These are phyloP conservation scores for Triticum urartu DNA, from an alignment of 176 grass and related monocot genomes.

Conservation along the genomic window DNA sequence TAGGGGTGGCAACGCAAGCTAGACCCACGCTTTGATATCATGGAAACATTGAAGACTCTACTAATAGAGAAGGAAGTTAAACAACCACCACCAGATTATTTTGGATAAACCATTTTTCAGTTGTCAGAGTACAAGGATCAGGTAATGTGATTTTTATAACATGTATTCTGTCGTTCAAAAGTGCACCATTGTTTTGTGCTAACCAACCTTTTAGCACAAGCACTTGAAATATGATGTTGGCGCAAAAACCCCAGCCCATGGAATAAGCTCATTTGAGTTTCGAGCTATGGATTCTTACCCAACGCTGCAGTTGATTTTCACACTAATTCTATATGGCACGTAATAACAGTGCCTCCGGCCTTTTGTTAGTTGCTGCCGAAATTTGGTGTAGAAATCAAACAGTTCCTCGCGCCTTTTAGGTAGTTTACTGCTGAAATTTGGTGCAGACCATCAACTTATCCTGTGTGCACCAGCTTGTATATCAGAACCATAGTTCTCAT, in stretches of 20 bases:
- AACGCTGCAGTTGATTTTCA: background rate
- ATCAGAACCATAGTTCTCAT: background rate
- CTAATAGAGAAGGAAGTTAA: conserved; percentile 73
- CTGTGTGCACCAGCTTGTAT: background rate
- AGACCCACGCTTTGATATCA: conserved; percentile 89
- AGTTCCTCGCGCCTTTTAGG: background rate
- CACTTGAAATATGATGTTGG: conserved; percentile 7
- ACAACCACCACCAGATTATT: conserved; percentile 76
- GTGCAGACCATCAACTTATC: background rate
- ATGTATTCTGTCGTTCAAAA: background rate
- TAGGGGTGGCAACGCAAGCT: conserved; percentile 96
- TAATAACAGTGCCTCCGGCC: background rate
- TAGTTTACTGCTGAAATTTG: conserved; percentile 11
- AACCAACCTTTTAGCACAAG: background rate
- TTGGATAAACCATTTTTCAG: conserved; percentile 39
- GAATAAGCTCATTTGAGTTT: background rate
- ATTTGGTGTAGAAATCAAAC: background rate
- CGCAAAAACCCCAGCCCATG: background rate
- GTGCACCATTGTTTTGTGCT: background rate
- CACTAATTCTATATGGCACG: background rate
- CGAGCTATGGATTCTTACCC: background rate
- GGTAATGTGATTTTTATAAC: conserved; percentile 29
- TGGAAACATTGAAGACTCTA: conserved; percentile 78
- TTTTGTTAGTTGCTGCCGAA: background rate
- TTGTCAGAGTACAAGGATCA: conserved; percentile 11